Conservation (phyloP, 2,329 filamentous ascomycete genomes). For the Colletotrichum sidae region DNA sequence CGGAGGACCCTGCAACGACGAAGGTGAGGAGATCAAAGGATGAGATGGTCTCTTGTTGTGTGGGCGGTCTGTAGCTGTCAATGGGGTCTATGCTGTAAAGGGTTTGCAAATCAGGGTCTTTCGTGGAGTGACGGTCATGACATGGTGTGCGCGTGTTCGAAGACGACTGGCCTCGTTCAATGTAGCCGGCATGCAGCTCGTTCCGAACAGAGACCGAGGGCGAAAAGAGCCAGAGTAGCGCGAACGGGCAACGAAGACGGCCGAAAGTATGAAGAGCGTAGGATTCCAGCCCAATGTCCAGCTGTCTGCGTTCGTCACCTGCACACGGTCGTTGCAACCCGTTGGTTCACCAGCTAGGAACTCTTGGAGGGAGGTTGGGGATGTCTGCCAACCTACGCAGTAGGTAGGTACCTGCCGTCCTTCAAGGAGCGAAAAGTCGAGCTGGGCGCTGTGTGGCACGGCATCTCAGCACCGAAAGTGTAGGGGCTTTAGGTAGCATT, state of each 20-base stretch:
- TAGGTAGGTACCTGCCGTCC: slow-evolving; percentile 1
- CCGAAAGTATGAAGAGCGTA: slow-evolving; percentile 6
- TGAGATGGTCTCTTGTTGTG: too few relatives aligned
- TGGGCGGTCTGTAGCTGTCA: not conserved
- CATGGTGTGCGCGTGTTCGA: slow-evolving; percentile 37
- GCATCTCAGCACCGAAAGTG: not conserved
- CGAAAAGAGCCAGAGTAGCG: slow-evolving; percentile 8
- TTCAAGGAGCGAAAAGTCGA: not conserved
- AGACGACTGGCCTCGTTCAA: slow-evolving; percentile 38
- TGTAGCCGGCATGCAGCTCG: slow-evolving; percentile 36
- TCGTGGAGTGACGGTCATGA: slow-evolving; percentile 25
- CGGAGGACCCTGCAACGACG: slow-evolving; percentile 17
- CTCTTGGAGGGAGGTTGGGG: not conserved
- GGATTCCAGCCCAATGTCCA: slow-evolving; percentile 36
- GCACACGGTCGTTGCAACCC: not conserved
- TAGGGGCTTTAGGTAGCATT: not conserved
- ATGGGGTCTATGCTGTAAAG: not conserved
- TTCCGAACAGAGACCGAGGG: slow-evolving; percentile 22
- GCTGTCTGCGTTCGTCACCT: slow-evolving; percentile 18
- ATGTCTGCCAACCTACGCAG: not conserved
- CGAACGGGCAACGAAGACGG: slow-evolving; percentile 30
- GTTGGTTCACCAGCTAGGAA: too few relatives aligned
- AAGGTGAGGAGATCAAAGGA: not conserved
- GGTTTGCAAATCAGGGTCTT: slow-evolving; percentile 19
- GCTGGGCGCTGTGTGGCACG: slow-evolving; percentile 13